A percentile compares a stretch with the other conserved stretches of the same genome.
phyloP scores from a whole-genome alignment of 2,329 filamentous ascomycete genomes.

The Aspergillus nomiae region DNA sequence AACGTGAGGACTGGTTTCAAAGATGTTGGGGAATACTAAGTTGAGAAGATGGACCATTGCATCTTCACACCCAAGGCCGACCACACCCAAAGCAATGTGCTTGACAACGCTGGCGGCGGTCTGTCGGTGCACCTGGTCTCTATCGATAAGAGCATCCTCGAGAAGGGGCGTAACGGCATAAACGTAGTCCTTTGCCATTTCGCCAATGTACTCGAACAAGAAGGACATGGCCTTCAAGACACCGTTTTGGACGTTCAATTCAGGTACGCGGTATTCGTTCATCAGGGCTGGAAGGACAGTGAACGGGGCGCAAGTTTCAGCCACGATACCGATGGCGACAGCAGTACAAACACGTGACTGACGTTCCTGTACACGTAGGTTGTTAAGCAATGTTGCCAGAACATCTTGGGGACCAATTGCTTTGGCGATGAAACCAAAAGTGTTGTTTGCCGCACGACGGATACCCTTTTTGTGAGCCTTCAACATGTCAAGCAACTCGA shows the following conservation, averaged over 20 bases:
- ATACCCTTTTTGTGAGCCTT: constrained; percentile 99
- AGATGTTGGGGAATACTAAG: constrained; percentile 92
- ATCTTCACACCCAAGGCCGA: constrained; percentile 94
- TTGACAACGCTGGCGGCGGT: constrained; percentile 97
- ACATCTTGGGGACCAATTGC: constrained; percentile 98
- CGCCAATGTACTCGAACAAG: constrained; percentile 98
- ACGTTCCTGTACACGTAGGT: constrained; percentile 93
- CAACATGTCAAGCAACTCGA: constrained; percentile 97
- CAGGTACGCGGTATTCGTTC: constrained; percentile 98
- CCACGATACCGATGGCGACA: constrained; percentile 96
- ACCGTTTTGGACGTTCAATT: constrained; percentile 98
- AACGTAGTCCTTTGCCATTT: constrained; percentile 99
- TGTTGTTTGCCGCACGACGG: constrained; percentile 96
- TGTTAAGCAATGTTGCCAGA: constrained; percentile 91
- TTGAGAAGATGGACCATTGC: constrained; percentile 98
- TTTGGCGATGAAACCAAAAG: constrained; percentile 98
- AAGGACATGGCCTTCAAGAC: constrained; percentile 96
- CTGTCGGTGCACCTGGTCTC: constrained; percentile 96
- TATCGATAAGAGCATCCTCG: constrained; percentile 95
- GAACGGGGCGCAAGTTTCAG: constrained; percentile 96
- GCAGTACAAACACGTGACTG: constrained; percentile 98
- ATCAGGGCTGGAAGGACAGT: constrained; percentile 97
- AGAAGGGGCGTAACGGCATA: constrained; percentile 95
- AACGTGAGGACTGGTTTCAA: constrained; percentile 96
- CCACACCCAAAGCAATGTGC: constrained; percentile 95